phyloP scores from a whole-genome alignment of 768 basidiomycete genomes.

The Rhodosporidiobolus sp. region DNA sequence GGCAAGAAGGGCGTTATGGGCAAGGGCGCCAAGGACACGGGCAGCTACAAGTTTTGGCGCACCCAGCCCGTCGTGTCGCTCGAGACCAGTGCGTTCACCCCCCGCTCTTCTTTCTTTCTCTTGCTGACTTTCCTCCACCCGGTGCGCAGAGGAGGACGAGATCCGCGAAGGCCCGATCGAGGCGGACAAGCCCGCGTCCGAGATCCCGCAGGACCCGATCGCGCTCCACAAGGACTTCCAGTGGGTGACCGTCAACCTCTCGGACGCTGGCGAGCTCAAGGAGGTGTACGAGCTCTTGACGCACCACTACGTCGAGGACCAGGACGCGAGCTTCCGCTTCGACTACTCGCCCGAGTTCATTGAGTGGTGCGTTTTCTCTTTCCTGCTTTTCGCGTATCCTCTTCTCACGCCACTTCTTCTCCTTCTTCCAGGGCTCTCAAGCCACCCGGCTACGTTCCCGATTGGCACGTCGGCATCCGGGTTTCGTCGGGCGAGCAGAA shows the following conservation, averaged over 20 bases:
- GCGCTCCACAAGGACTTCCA: slow-evolving; percentile 87
- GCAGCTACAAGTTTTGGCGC: slow-evolving; percentile 70
- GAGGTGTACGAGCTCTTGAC: slow-evolving; percentile 91
- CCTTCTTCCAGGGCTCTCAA: slow-evolving; percentile 70
- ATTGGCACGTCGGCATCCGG: slow-evolving; percentile 95
- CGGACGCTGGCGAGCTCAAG: slow-evolving; percentile 73
- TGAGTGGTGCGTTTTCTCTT: slow-evolving; percentile 60
- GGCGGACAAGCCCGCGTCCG: slow-evolving; percentile 65
- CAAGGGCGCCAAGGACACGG: slow-evolving; percentile 72
- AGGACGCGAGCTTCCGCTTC: slow-evolving; percentile 93
- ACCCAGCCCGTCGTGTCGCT: slow-evolving; percentile 96
- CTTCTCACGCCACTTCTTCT: background rate
- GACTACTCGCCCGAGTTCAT: slow-evolving; percentile 93
- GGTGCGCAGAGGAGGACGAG: slow-evolving; percentile 57
- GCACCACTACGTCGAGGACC: slow-evolving; percentile 93
- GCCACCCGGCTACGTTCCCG: slow-evolving; percentile 85
- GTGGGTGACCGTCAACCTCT: slow-evolving; percentile 79
- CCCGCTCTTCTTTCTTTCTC: background rate
- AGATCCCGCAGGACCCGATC: slow-evolving; percentile 84
- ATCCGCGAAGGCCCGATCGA: slow-evolving; percentile 79
- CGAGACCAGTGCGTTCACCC: slow-evolving; percentile 52
- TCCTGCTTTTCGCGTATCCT: background rate
- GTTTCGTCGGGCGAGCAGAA: slow-evolving; percentile 57
- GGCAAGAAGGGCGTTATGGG: slow-evolving; percentile 76
- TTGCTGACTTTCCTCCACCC: background rate